phyloP scores from a whole-genome alignment of 73 alveolate species.

The Symbiodinium pilosum region DNA sequence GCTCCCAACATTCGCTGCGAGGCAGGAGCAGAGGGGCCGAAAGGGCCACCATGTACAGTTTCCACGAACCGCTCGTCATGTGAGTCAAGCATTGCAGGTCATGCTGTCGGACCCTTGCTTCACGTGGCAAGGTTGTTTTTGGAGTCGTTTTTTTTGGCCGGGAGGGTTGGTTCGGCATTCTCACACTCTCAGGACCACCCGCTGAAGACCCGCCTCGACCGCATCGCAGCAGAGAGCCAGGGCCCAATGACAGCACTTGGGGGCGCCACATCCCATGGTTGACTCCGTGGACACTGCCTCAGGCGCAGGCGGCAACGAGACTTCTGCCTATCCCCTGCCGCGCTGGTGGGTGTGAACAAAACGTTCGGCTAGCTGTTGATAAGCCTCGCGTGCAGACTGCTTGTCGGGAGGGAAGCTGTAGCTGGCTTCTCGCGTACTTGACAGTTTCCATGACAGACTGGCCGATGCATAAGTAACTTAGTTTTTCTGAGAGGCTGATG shows the following conservation, averaged over 20 bases:
- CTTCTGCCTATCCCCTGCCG: conserved; percentile 66
- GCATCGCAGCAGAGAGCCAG: background rate
- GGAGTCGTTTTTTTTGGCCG: no score
- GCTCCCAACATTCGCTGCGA: conserved; percentile 90
- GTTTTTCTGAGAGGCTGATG: no score
- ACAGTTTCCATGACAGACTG: no score
- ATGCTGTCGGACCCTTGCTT: background rate
- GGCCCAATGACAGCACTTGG: background rate
- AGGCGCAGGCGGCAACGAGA: background rate
- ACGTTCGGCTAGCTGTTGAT: background rate
- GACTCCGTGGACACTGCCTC: no score
- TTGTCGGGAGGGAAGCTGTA: no score
- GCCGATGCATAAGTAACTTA: no score
- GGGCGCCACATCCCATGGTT: no score
- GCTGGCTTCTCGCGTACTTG: no score
- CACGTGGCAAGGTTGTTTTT: background rate
- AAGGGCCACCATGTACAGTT: no score
- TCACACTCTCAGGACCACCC: conserved; percentile 48
- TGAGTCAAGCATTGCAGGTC: no score
- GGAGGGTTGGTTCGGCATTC: no score
- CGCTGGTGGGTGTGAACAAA: conserved; percentile 77
- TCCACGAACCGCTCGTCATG: no score
- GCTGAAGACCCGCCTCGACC: conserved; percentile 22
- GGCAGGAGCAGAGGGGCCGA: background rate
- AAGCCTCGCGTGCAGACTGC: background rate